These are phyloP conservation scores for Populus trichocarpa DNA, from an alignment of 441 rosid species.

Conservation along the genomic window DNA sequence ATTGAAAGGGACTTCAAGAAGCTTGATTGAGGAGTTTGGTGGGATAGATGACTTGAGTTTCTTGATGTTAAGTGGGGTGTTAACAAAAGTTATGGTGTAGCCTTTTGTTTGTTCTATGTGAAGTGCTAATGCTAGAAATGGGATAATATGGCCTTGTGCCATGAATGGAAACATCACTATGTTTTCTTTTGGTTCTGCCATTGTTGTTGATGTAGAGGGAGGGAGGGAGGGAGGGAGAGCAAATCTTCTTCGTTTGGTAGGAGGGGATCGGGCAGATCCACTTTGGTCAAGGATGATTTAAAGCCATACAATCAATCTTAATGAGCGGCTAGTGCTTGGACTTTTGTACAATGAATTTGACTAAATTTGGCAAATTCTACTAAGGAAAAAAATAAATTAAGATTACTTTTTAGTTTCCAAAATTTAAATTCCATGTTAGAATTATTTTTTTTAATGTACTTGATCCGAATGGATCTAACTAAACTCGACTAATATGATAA, in stretches of 20 bases:
- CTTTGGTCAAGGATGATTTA: not conserved
- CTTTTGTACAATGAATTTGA: not conserved
- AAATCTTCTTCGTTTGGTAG: too few relatives aligned
- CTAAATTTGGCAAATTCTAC: not conserved
- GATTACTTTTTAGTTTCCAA: too few relatives aligned
- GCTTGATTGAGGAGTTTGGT: conserved; percentile 37
- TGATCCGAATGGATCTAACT: too few relatives aligned
- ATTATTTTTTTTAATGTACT: too few relatives aligned
- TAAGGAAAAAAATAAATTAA: not conserved
- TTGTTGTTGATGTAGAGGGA: conserved; percentile 3
- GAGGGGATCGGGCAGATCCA: not conserved
- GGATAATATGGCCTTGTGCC: conserved; percentile 86
- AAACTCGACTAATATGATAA: too few relatives aligned
- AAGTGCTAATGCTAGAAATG: conserved; percentile 63
- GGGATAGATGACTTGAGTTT: conserved; percentile 46
- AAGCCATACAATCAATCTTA: not conserved
- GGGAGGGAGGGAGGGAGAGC: not conserved
- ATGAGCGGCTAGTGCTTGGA: not conserved
- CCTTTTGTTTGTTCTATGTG: conserved; percentile 40
- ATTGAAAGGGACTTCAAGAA: conserved; percentile 48
- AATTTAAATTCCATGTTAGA: too few relatives aligned
- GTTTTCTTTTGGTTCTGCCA: conserved; percentile 25
- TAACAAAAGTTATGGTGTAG: conserved; percentile 39
- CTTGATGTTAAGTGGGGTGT: conserved; percentile 55
- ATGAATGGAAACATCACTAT: conserved; percentile 70